Evolutionary conservation across 2,329 filamentous ascomycete genomes (phyloP), one percentile per base, ranked within the genome.

Genomic region (Aspergillus brunneoviolaceus): DNA sequence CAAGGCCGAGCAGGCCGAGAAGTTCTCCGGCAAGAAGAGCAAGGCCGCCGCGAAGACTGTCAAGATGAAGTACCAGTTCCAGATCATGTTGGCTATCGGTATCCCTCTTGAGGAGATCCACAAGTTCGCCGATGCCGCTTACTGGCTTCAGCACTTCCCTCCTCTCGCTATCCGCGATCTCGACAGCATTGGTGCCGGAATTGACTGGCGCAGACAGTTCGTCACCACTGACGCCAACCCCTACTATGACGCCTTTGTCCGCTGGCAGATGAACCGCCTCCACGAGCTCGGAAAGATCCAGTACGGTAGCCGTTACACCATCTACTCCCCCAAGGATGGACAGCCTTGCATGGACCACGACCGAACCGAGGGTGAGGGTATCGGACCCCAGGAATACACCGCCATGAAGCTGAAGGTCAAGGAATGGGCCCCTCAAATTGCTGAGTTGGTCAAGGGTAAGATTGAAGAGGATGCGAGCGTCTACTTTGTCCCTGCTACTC

Each of bases 201-300:
- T 98, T 70, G 95, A 98, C 75, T 99, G 94, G 94, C 85, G 94
- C 72, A 84, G 95, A 74, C 89, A 90, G 42, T 91, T 99, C 66
- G 89, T 98, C 65, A 99, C 95, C 6, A 99, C 95, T 2, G 92
- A 97, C 69, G 92, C 92, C 39, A 99, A 99, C 78, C 92, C 92
- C 4, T 98, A 95, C 81, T 99, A 96, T 74, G 94, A 99, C 74
- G 86, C 91, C 4, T 99, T 99, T 71, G 89, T 98, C 47, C 83
- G 91, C 70, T 99, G 95, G 95, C 95, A 98, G 79, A 97, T 98
- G 91, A 93, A 90, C 75, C 89, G 91, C 64, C 84, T 98, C 55
- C 91, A 90, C 77, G 90, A 95, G 73, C 80, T 96, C 63, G 86
- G 90, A 70, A 98, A 97, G 82, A 94, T 98, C 78, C 91, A 93